Conservation (phyloP, 768 basidiomycete genomes). For the Phaffia australis region DNA sequence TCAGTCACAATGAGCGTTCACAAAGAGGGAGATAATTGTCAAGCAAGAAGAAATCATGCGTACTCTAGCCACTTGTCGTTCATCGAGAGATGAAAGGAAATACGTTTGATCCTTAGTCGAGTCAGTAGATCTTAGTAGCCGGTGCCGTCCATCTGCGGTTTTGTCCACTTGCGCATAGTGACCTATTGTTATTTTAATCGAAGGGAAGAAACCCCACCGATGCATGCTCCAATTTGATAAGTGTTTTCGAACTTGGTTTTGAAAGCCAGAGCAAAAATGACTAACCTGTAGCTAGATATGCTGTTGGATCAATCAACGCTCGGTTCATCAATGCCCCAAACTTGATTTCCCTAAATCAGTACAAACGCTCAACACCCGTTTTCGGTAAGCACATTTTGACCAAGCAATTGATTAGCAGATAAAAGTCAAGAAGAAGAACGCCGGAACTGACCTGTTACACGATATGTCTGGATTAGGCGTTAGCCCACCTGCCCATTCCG, state of each 20-base stretch:
- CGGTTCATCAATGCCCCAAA: conserved; percentile 70
- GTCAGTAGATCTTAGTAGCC: conserved; percentile 47
- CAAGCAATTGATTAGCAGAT: too few relatives aligned
- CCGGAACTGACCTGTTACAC: conserved; percentile 61
- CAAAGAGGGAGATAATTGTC: not conserved
- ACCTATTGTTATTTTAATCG: conserved; percentile 42
- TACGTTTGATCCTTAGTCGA: conserved; percentile 78
- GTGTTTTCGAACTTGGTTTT: not conserved
- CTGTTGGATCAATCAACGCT: conserved; percentile 40
- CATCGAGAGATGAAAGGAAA: conserved; percentile 69
- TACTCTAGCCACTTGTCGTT: conserved; percentile 51
- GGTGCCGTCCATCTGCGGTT: conserved; percentile 37
- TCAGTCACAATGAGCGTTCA: not conserved
- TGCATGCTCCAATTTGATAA: not conserved
- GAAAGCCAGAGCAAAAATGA: not conserved
- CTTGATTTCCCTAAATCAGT: conserved; percentile 61
- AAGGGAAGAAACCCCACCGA: not conserved
- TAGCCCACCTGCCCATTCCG: conserved; percentile 60
- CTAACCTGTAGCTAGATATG: conserved; percentile 73
- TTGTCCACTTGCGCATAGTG: conserved; percentile 73
- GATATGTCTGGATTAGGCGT: conserved; percentile 90
- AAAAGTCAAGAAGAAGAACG: too few relatives aligned
- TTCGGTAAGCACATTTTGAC: not conserved
- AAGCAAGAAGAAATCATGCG: conserved; percentile 9
- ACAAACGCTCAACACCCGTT: not conserved